phyloP scores from a whole-genome alignment of 2,329 filamentous ascomycete species.

The Niveomyces coronatus region DNA sequence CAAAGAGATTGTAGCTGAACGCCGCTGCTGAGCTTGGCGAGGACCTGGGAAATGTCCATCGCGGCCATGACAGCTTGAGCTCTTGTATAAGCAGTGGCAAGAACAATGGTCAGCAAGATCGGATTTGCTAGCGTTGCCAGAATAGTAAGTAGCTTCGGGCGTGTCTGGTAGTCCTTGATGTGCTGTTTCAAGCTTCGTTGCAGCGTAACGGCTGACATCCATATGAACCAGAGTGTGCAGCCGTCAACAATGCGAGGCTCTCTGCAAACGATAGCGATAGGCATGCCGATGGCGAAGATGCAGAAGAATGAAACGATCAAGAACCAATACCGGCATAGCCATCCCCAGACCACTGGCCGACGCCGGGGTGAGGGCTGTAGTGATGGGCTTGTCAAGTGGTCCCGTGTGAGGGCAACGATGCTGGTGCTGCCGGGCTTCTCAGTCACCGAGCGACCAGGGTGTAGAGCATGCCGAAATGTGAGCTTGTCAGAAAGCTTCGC shows the following conservation, averaged over 20 bases:
- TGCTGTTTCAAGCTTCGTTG: conserved; percentile 27
- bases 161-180: neutral
- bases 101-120: conserved; percentile 36
- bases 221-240: conserved; percentile 37
- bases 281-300: conserved; percentile 29
- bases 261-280: conserved; percentile 23
- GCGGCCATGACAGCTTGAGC: conserved; percentile 25
- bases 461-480: neutral
- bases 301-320: conserved; percentile 22
- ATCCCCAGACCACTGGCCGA: conserved; percentile 2
- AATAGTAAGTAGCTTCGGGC: conserved; percentile 5
- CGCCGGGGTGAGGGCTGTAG: neutral
- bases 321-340: conserved; percentile 15
- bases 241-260: conserved; percentile 34
- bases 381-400: neutral
- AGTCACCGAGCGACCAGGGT: neutral
- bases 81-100: conserved; percentile 33
- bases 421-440: neutral
- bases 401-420: neutral
- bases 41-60: conserved; percentile 20
- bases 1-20: conserved; percentile 26
- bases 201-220: conserved; percentile 31
- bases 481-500: neutral
- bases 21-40: conserved; percentile 24
- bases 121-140: conserved; percentile 35